Evolutionary conservation across 805 yeast genomes (phyloP), one percentile per base, ranked within the genome.

Genomic region (Candida pini): DNA sequence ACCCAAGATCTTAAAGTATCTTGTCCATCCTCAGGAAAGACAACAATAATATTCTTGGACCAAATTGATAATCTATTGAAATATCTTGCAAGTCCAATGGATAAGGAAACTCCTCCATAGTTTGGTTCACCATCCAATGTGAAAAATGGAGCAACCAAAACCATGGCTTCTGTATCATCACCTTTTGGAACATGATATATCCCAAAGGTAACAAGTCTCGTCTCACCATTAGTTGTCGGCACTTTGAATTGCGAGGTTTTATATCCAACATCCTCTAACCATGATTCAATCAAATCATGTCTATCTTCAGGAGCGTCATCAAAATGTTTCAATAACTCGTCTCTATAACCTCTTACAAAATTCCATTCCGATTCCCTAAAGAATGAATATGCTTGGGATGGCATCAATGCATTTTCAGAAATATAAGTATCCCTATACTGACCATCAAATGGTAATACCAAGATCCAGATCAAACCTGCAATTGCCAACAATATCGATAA

Each of bases 331-430:
- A 38, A 54, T 34, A 73, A 51, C 43, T 79, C 83, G 28, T 70
- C 71, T 40, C 96, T 70, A 53, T 80, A 87, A 0, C 96, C 98
- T 38, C 97, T 67, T 21, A 87, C 74, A 36, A 83, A 66, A 50
- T 89, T 86, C 97, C 97, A 92, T 55, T 92, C 97, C 26, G 87
- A 76, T 52, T 90, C 97, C 36, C 97, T 70, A 56, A 85, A 92
- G 54, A 87, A 88, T 17, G 94, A 79, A 47, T 81, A 80, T 3
- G 92, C 97, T 56, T 92, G 97, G 0, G 95, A 89, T 6, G 99
- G 97, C 85, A 92, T 79, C 56, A 92, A 66, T 21, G 99, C 99
- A 60, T 92, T 92, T 54, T 92, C 99, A 6, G 95, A 82, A 9
- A 89, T 82, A 56, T 92, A 92, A 2, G 96, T 87, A 43, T 68